Evolutionary conservation across 805 yeast genomes (phyloP).

Genomic region (Spathaspora gorwiae): DNA sequence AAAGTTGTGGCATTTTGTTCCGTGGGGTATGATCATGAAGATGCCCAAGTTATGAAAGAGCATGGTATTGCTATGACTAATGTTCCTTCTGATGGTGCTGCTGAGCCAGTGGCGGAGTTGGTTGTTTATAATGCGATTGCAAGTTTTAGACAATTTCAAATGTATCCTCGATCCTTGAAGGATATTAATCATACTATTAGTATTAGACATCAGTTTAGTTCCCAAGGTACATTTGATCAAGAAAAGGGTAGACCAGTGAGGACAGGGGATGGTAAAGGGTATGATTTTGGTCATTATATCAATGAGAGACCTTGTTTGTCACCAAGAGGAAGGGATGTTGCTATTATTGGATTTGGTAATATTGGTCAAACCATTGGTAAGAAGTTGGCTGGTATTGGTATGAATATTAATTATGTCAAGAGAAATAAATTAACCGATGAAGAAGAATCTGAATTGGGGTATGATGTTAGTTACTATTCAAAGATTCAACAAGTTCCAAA

Average conservation of each 20-base stretch:
- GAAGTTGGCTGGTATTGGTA: constrained; percentile 54
- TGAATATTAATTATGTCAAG: constrained; percentile 61
- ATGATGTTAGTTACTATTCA: constrained; percentile 38
- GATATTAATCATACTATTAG: constrained; percentile 39
- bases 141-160: constrained; percentile 53
- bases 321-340: constrained; percentile 55
- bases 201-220: constrained; percentile 35
- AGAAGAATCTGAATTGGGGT: constrained; percentile 38
- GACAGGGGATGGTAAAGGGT: constrained; percentile 2
- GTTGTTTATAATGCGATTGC: constrained; percentile 57
- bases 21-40: constrained; percentile 54
- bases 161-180: constrained; percentile 42
- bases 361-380: constrained; percentile 65
- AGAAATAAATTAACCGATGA: constrained; percentile 38
- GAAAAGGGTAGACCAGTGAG: constrained; percentile 20
- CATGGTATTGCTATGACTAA: constrained; percentile 54
- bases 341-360: constrained; percentile 70
- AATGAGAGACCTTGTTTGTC: constrained; percentile 44
- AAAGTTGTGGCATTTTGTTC: constrained; percentile 51
- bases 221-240: constrained; percentile 30
- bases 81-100: constrained; percentile 51
- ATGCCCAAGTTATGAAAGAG: constrained; percentile 35
- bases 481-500: constrained; percentile 29
- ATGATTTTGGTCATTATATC: constrained; percentile 39
- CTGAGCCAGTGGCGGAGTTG: constrained; percentile 69